phyloP scores from a whole-genome alignment of 2,329 filamentous ascomycete genomes.

The Sporothrix humicola region DNA sequence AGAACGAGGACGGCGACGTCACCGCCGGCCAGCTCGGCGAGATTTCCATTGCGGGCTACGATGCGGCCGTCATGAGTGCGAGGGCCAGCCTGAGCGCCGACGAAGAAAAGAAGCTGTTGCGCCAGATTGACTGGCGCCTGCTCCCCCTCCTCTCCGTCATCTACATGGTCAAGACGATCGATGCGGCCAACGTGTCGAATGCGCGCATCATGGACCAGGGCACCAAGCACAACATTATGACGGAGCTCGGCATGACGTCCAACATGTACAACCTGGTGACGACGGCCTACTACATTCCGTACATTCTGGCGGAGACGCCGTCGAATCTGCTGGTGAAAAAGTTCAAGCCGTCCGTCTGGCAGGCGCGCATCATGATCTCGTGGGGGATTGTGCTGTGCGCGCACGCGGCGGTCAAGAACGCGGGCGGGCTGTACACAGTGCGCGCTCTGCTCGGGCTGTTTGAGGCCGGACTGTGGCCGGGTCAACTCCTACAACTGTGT shows the following conservation, averaged over 20 bases:
- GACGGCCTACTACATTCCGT: constrained; percentile 61
- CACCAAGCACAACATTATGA: constrained; percentile 50
- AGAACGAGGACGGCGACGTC: not conserved
- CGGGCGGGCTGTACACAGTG: constrained; percentile 53
- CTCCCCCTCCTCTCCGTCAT: constrained; percentile 35
- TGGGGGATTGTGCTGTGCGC: constrained; percentile 59
- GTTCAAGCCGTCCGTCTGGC: constrained; percentile 73
- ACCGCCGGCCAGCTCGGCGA: constrained; percentile 4
- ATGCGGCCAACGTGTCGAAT: constrained; percentile 45
- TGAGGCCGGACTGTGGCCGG: constrained; percentile 70
- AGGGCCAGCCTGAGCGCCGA: constrained; percentile 30
- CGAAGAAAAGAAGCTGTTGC: constrained; percentile 36
- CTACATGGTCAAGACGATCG: constrained; percentile 37
- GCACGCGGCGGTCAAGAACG: constrained; percentile 58
- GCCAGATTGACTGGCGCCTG: constrained; percentile 36
- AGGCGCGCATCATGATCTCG: constrained; percentile 73
- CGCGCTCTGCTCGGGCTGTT: constrained; percentile 66
- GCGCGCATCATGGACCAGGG: constrained; percentile 53
- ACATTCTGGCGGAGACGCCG: constrained; percentile 75
- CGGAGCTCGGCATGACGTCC: constrained; percentile 48
- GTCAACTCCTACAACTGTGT: constrained; percentile 57
- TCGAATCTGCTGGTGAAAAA: constrained; percentile 79
- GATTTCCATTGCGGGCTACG: constrained; percentile 30
- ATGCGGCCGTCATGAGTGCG: constrained; percentile 31
- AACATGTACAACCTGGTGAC: constrained; percentile 51